A percentile compares a stretch with the other conserved stretches of the same genome.
phyloP scores from a whole-genome alignment of 495 filamentous ascomycete species.

The Aspergillus haitiensis region DNA sequence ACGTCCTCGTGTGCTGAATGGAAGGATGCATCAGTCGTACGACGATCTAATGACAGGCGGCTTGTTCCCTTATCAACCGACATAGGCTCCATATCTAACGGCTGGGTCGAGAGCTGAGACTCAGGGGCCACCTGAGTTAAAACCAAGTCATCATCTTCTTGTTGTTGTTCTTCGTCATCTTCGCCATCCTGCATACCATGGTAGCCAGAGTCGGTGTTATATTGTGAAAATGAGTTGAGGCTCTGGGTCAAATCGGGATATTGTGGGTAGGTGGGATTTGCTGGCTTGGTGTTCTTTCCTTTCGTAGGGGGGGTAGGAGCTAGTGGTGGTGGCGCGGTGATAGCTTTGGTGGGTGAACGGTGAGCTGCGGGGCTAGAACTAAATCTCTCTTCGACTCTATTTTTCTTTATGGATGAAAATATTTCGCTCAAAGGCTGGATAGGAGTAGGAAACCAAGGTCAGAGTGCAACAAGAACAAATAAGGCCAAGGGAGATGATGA shows the following conservation, averaged over 20 bases:
- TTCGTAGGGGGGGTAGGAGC: constrained; percentile 24
- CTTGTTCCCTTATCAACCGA: constrained; percentile 26
- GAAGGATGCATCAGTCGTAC: constrained; percentile 61
- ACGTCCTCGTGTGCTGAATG: constrained; percentile 67
- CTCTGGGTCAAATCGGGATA: constrained; percentile 40
- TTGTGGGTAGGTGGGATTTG: constrained; percentile 29
- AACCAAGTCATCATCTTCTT: constrained; percentile 23
- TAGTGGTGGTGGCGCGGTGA: constrained; percentile 18
- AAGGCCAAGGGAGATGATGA: constrained; percentile 1
- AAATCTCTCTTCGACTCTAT: constrained; percentile 37
- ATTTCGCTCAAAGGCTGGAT: constrained; percentile 83
- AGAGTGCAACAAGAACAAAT: constrained; percentile 3
- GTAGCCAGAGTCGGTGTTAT: constrained; percentile 74
- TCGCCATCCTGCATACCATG: constrained; percentile 67
- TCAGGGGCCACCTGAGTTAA: constrained; percentile 36
- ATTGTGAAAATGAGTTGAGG: constrained; percentile 43
- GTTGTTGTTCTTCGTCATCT: constrained; percentile 29
- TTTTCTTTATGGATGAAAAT: constrained; percentile 61
- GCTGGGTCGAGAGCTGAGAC: constrained; percentile 39
- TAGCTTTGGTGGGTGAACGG: constrained; percentile 38
- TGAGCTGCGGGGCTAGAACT: constrained; percentile 37
- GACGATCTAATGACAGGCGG: constrained; percentile 43
- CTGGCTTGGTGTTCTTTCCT: constrained; percentile 21
- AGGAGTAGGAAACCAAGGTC: constrained; percentile 22
- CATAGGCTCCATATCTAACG: constrained; percentile 40